Conservation (phyloP, 1,139 yeast genomes). For the Scheffersomyces cryptocercus region DNA sequence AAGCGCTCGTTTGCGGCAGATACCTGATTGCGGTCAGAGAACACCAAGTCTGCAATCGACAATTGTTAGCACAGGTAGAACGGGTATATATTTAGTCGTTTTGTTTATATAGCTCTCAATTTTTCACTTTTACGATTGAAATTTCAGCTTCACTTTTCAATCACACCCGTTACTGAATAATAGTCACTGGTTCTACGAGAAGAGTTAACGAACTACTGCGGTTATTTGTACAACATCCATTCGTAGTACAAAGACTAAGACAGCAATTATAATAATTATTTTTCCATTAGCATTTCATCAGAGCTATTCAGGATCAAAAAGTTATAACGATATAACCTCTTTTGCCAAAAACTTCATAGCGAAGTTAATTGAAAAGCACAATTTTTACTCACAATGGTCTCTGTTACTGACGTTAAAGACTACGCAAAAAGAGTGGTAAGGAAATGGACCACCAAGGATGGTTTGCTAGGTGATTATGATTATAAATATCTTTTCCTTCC, state of each 20-base stretch:
- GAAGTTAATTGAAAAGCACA: neutral
- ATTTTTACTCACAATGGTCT: neutral
- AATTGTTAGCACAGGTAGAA: no score
- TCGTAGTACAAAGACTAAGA: neutral
- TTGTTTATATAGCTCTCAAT: no score
- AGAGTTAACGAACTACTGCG: no score
- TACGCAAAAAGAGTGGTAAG: conserved; percentile 25
- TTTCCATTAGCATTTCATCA: neutral
- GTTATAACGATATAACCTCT: conserved; percentile 2
- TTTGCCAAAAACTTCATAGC: neutral
- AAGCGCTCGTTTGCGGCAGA: no score
- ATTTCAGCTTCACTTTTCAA: no score
- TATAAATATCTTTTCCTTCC: conserved; percentile 78
- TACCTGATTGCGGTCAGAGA: no score
- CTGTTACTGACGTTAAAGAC: conserved; percentile 11
- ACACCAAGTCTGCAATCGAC: no score
- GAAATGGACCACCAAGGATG: conserved; percentile 69
- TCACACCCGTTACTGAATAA: no score
- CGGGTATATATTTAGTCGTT: no score
- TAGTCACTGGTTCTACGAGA: no score
- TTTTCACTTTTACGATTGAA: no score
- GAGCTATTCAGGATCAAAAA: conserved; percentile 3
- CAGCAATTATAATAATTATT: neutral
- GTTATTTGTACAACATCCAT: no score
- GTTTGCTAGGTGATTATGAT: conserved; percentile 81